These are phyloP conservation scores for Daldinia sp. DNA, from an alignment of 2,329 filamentous ascomycete genomes.

Conservation along the genomic window DNA sequence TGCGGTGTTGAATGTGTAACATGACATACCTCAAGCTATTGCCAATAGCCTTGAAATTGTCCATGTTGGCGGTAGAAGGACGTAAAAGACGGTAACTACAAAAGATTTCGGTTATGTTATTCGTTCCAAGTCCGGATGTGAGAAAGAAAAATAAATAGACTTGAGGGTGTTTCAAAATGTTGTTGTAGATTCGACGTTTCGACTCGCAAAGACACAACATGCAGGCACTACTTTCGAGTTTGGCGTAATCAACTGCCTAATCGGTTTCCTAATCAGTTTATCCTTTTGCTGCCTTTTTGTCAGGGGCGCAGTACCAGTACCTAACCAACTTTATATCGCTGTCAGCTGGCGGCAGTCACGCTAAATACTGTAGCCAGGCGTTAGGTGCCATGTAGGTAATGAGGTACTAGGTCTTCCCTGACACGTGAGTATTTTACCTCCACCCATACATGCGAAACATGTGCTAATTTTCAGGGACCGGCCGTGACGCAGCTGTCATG, in stretches of 20 bases:
- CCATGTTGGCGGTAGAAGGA: constrained; percentile 56
- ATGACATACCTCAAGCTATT: constrained; percentile 66
- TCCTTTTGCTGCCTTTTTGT: constrained; percentile 24
- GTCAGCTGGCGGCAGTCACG: constrained; percentile 14
- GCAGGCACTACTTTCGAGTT: constrained; percentile 11
- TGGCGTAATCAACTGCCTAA: constrained; percentile 32
- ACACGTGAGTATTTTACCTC: constrained; percentile 35
- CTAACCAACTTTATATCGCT: background rate
- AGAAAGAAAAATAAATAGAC: constrained; percentile 15
- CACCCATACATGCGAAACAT: constrained; percentile 15
- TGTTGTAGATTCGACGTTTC: constrained; percentile 18
- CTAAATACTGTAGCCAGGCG: constrained; percentile 1
- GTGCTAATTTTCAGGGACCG: constrained; percentile 10
- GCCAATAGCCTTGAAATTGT: constrained; percentile 69
- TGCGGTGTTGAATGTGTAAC: background rate
- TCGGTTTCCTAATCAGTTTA: constrained; percentile 18
- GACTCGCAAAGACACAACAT: constrained; percentile 4
- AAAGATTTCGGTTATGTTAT: background rate
- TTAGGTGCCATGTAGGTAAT: background rate
- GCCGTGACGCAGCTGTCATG: constrained; percentile 2
- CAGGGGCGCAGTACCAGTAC: constrained; percentile 27
- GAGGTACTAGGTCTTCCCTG: background rate
- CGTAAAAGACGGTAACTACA: background rate
- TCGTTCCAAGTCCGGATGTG: background rate
- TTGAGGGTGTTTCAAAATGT: constrained; percentile 21